Base-by-base conservation (phyloP, 768 basidiomycete species). In the Wakefieldia striispora region DNA sequence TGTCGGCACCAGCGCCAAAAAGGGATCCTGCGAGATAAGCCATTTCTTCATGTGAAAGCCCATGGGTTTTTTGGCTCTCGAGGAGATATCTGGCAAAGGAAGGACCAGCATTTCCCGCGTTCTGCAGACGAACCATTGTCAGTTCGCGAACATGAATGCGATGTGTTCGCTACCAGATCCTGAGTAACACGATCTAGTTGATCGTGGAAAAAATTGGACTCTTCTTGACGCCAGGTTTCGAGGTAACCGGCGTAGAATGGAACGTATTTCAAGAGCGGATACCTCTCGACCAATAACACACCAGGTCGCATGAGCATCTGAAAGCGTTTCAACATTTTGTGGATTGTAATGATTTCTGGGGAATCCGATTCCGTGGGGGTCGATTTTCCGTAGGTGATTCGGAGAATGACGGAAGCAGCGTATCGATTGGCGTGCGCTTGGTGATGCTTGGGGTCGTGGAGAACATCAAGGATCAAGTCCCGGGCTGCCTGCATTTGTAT, bases 1-100 rank as follows among this genome's bases (percentile, higher is more conserved):
- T 85, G 54, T 84, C 84, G 0, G 80, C 76, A 13, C 84, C 84
- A 29, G 83, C 83, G 21, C 84, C 84, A 51, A 82, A 86, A 65
- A 86, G 78, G 34, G 76, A 74, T 0, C 84, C 84, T 0, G 79
- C 78, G 21, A 86, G 75, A 60, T 85, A 86, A 0, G 83, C 78
- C 23, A 77, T 75, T 57, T 86, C 83, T 46, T 78, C 70, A 46
- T 79, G 70, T 3, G 80, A 75, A 10, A 84, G 73, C 11, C 75
- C 77, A 40, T 81, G 75, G 40, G 79, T 75, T 2, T 60, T 49
- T 56, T 84, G 81, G 16, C 76, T 75, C 53, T 83, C 78, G 2
- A 84, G 66, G 24, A 85, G 74, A 51, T 82, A 80, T 59, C 74
- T 76, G 0, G 75, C 80, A 57, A 86, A 86, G 17, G 79, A 72